Evolutionary conservation across 495 filamentous ascomycete genomes (phyloP), one percentile per base, ranked within the genome.

Genomic region (Daldinia concentrica): DNA sequence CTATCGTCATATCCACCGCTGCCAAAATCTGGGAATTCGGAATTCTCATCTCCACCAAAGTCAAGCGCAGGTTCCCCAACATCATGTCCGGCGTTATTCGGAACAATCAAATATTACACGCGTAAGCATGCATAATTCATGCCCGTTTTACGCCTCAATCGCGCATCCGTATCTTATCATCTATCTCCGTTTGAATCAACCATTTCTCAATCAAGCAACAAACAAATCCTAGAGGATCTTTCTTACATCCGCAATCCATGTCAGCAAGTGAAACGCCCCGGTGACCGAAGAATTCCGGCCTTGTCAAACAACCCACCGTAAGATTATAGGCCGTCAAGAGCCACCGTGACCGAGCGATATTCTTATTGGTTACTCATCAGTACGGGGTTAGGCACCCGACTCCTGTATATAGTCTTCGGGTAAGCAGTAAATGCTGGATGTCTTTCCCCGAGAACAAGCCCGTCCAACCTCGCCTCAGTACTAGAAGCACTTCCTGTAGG

Each of bases 41-140:
- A 54, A 37, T 61, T 63, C 22, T 30, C 17, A 29, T 69, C 32
- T 64, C 56, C 61, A 62, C 61, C 37, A 56, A 37, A 29, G 19
- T 36, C 64, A 17, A 37, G 22, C 72, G 72, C 72, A 74, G 26
- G 66, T 74, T 74, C 72, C 72, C 72, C 72, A 74, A 74, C 63
- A 24, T 71, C 58, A 67, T 66, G 72, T 74, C 72, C 72, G 72
- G 72, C 48, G 39, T 71, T 32, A 32, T 61, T 61, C 61, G 67
- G 66, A 30, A 24, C 57, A 59, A 39, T 14, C 54, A 43, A 11
- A 55, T 71, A 60, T 58, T 51, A 14, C 59, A 37, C 64, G 62
- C 62, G 62, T 73, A 69, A 68, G 72, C 67, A 22, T 58, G 72
- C 72, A 74, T 69, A 65, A 73, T 48, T 60, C 15, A 60, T 58